Base-by-base conservation (phyloP, 208 protist genomes). In the Acanthamoeba healyi region DNA sequence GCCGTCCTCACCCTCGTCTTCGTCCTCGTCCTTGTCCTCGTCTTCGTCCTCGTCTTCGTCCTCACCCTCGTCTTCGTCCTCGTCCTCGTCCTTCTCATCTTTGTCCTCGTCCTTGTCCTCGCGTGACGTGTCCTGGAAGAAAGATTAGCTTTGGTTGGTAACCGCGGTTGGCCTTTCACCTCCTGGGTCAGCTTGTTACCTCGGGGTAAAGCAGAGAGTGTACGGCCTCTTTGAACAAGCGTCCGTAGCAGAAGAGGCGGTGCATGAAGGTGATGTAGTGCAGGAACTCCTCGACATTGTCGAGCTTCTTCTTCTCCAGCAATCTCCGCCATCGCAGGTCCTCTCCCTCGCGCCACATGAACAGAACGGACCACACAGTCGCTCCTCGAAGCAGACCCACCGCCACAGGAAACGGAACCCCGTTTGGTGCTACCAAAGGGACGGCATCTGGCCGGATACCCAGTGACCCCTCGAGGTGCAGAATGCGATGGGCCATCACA, bases 201-300 rank as follows among this genome's bases (percentile, higher is more conserved):
- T 67, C 34, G 7, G 9, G 29, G 26, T 17, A 15, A 5, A 65
- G 10, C 2, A 65, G 58, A 0, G 14, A 65, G 26, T 65, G 58
- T 12, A 65, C n/a, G 26, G 58, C 58, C n/a, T 65, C 58, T 26
- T 65, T 65, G 58, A 65, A 65, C 58, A 34, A 26, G 58, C n/a
- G 58, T 65, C 58, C 58, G n/a, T 65, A 65, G 58, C 58, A 65
- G n/a, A 65, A 65, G 58, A 65, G 58, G 14, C n/a, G 51, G 51
- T 56, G 15, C 51, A 56, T 56, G 51, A 6, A 56, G 4, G 51
- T 56, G 15, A 17, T 56, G 51, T 56, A 56, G 51, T 56, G 51
- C 51, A 56, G 22, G 51, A 56, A 56, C 51, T 17, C 51, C 51
- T 2, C 15, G 51, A 17, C 51, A 1, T 2, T 65, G 26, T 12